Evolutionary conservation across 73 alveolate genomes (phyloP).

Genomic region (Stentor roeselii): DNA sequence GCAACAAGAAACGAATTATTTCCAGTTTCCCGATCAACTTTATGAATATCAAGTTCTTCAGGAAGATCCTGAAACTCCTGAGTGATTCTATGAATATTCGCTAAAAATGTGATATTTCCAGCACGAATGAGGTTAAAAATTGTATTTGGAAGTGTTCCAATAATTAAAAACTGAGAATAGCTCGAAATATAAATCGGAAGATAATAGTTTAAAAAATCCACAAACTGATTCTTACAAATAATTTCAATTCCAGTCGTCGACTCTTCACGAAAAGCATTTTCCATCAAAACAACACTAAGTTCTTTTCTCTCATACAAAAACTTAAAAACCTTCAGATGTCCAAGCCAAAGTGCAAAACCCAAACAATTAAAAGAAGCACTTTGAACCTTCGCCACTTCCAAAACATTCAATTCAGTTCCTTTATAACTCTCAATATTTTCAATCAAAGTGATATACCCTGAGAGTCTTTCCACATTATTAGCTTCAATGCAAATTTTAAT

Average conservation of each 20-base stretch:
- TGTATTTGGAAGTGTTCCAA: no score
- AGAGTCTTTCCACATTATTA: neutral
- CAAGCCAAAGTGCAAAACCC: neutral
- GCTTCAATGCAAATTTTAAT: neutral
- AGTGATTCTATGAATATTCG: neutral
- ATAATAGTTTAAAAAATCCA: neutral
- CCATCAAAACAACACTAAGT: neutral
- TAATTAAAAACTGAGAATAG: neutral
- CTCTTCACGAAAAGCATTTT: neutral
- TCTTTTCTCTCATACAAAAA: neutral
- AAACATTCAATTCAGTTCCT: neutral
- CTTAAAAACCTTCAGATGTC: neutral
- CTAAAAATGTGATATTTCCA: neutral
- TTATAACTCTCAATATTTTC: neutral
- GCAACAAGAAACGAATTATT: neutral
- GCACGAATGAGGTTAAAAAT: neutral
- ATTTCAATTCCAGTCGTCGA: neutral
- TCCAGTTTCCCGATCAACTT: neutral
- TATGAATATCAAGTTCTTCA: neutral
- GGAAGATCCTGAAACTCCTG: neutral
- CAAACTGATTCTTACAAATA: neutral
- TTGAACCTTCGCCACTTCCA: neutral
- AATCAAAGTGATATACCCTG: neutral
- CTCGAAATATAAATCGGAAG: neutral
- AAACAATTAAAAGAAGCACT: neutral